Base-by-base conservation (phyloP, 331 rosid genomes). In the Telfairia occidentalis region DNA sequence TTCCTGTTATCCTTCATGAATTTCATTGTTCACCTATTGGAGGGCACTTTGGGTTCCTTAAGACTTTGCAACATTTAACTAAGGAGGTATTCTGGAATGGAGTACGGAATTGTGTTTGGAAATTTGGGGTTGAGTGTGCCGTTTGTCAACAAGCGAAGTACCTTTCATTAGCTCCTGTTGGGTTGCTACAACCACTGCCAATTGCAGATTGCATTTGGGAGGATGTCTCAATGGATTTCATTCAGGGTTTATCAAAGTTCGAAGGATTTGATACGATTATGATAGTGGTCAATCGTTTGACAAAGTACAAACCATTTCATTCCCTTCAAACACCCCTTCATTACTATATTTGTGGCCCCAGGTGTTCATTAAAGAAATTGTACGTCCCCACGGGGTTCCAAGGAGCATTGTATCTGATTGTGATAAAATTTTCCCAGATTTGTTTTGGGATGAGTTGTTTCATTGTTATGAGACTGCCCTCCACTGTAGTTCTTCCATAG, bases 21-120 rank as follows among this genome's bases (percentile, higher is more conserved):
- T 55, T 55, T 0, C n/a, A 55, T 4, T 9, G 26, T 1, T 9
- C 7, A 0, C 35, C 34, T 0, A 10, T 55, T 0, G 63, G 18
- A 0, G 34, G 34, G 0, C 63, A 55, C 3, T 18, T 10, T 0
- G 34, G n/a, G 1, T 0, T 7, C 4, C 8, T 55, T 0, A 55
- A 55, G 2, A 55, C n/a, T 0, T 55, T 9, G 1, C 63, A 55
- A 24, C 18, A 1, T 0, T 1, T 55, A 1, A 8, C 34, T 0
- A 0, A 6, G 16, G n/a, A 55, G 10, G 34, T 55, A 0, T 55
- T 23, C 11, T 11, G 63, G 63, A 2, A 28, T 3, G 34, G 63
- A n/a, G n/a, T 0, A 55, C 26, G 34, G 11, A 26, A 0, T 3
- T 1, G 2, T 0, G 63, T 55, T 0, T 18, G 18, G 0, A 0